These are phyloP conservation scores for Achlya hypogyna DNA, from an alignment of 352 stramenopile genomes.

Conservation along the genomic window DNA sequence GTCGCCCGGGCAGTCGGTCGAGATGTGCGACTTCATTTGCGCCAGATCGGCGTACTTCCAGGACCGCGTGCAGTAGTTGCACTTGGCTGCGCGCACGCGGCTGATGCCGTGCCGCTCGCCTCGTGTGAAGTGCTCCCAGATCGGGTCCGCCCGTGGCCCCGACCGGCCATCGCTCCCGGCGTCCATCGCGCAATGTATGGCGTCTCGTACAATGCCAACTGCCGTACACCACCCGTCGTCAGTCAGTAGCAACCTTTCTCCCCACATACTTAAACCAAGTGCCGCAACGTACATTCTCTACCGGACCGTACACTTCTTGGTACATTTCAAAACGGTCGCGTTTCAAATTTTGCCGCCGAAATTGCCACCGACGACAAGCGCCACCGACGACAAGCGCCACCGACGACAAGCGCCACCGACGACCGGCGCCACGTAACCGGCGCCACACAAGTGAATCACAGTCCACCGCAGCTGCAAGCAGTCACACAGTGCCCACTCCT, in stretches of 20 bases:
- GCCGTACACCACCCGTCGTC: too few relatives aligned
- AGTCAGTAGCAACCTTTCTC: too few relatives aligned
- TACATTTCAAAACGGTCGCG: background rate
- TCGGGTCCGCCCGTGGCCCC: constrained; percentile 13
- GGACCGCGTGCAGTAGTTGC: constrained; percentile 18
- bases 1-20: constrained; percentile 19
- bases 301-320: background rate
- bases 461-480: too few relatives aligned
- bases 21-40: constrained; percentile 20
- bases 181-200: background rate
- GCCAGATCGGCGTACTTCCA: constrained; percentile 20
- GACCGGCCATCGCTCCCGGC: constrained; percentile 12
- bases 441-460: too few relatives aligned
- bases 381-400: background rate
- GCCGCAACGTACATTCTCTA: background rate
- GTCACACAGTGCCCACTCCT: too few relatives aligned
- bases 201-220: too few relatives aligned
- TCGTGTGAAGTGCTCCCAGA: constrained; percentile 20
- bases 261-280: too few relatives aligned
- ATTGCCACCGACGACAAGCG: background rate
- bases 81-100: constrained; percentile 19
- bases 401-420: background rate
- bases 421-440: background rate
- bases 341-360: constrained; percentile 1
- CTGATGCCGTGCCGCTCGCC: constrained; percentile 18